Evolutionary conservation across 139 green algal species (phyloP).

Genomic region (Pleodorina starrii): DNA sequence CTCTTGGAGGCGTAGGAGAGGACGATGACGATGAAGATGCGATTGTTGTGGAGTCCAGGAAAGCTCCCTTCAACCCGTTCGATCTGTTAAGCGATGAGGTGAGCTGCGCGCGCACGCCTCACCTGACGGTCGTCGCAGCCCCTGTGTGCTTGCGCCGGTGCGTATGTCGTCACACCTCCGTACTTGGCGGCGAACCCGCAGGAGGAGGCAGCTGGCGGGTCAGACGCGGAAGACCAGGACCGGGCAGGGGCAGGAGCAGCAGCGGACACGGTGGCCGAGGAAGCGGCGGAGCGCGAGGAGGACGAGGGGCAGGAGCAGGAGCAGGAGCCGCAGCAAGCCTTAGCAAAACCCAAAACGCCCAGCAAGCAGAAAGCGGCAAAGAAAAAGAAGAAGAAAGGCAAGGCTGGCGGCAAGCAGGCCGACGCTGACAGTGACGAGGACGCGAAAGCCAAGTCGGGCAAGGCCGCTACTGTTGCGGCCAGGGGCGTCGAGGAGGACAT

Average conservation of each 20-base stretch:
- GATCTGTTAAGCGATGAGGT: conserved; percentile 76
- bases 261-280: background rate
- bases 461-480: conserved; percentile 31
- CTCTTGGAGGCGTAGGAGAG: conserved; percentile 1
- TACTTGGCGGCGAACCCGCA: too few species aligned
- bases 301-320: background rate
- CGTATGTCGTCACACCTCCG: too few species aligned
- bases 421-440: conserved; percentile 27
- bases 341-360: background rate
- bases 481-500: conserved; percentile 71
- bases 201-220: background rate
- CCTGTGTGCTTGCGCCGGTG: too few species aligned
- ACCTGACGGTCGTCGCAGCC: too few species aligned
- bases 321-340: conserved; percentile 3
- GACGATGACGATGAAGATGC: conserved; percentile 42
- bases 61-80: conserved; percentile 80
- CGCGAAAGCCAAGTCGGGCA: background rate
- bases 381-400: conserved; percentile 61
- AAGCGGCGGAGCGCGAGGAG: conserved; percentile 1
- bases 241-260: background rate
- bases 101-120: too few species aligned
- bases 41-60: background rate
- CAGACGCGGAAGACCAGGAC: background rate
- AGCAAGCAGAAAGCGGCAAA: conserved; percentile 28
- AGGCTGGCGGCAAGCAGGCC: background rate